A percentile compares a stretch with the other conserved stretches of the same genome.
Conservation (phyloP, 2,329 filamentous ascomycete species). For the Ascomycota sp. region DNA sequence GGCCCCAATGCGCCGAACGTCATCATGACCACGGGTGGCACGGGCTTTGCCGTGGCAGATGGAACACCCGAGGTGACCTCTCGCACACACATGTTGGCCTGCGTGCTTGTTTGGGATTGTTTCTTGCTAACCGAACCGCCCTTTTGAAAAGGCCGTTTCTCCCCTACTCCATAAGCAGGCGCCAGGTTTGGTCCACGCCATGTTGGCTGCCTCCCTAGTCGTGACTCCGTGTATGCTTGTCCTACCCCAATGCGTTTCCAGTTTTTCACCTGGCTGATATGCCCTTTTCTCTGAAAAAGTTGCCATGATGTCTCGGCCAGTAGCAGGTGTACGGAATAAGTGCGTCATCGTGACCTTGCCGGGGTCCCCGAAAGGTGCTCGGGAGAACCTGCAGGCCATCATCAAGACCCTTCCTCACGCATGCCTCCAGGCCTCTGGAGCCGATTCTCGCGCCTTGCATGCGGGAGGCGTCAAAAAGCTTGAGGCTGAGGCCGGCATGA, state of each 20-base stretch:
- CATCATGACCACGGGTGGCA: conserved; percentile 75
- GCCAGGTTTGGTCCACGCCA: conserved; percentile 78
- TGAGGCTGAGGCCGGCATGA: conserved; percentile 57
- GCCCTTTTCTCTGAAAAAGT: conserved; percentile 26
- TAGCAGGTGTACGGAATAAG: conserved; percentile 65
- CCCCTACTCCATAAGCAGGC: conserved; percentile 67
- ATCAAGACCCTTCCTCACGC: conserved; percentile 84
- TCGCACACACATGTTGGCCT: not conserved
- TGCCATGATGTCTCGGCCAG: conserved; percentile 86
- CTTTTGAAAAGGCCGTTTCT: conserved; percentile 42
- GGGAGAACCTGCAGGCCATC: conserved; percentile 74
- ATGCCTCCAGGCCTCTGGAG: conserved; percentile 70
- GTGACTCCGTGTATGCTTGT: conserved; percentile 64
- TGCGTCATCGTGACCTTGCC: conserved; percentile 74
- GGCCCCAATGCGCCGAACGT: conserved; percentile 41
- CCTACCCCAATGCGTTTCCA: not conserved
- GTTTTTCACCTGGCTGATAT: not conserved
- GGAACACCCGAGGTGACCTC: conserved; percentile 60
- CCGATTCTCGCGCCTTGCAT: conserved; percentile 60
- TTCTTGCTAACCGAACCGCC: not conserved
- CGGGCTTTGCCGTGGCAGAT: conserved; percentile 72
- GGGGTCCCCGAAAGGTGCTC: conserved; percentile 84
- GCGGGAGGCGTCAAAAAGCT: conserved; percentile 61
- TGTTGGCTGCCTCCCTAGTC: conserved; percentile 63
- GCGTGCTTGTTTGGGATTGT: no score